These are phyloP conservation scores for Adansonia grandidieri DNA, from an alignment of 441 rosid genomes.

Conservation along the genomic window DNA sequence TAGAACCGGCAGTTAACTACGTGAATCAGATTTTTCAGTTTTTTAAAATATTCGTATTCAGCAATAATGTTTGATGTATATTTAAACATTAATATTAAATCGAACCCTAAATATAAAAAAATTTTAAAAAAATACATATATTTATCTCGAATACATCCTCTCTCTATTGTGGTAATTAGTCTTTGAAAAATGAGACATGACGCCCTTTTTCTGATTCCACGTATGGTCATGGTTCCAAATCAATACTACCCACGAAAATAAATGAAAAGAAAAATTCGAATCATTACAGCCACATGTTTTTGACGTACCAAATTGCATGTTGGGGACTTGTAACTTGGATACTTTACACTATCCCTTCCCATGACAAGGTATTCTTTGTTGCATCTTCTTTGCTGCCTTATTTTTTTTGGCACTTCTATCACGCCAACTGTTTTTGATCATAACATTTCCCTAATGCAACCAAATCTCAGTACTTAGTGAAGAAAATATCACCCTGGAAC, in stretches of 20 bases:
- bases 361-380: constrained; percentile 22
- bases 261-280: constrained; percentile 6
- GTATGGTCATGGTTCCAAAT: background rate
- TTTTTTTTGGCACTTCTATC: constrained; percentile 1
- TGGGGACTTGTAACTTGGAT: constrained; percentile 6
- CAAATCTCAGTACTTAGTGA: constrained; percentile 2
- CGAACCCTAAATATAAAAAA: too few relatives aligned
- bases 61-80: too few relatives aligned
- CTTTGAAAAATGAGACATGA: background rate
- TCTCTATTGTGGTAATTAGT: too few relatives aligned
- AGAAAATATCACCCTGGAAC: background rate
- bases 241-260: background rate
- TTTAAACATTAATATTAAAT: too few relatives aligned
- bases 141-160: too few relatives aligned
- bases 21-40: too few relatives aligned
- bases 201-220: constrained; percentile 12
- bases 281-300: constrained; percentile 8
- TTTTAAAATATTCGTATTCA: too few relatives aligned
- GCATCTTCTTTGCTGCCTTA: constrained; percentile 10
- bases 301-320: constrained; percentile 1
- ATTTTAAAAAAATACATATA: too few relatives aligned
- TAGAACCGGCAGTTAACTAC: too few relatives aligned
- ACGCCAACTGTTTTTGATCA: constrained; percentile 3
- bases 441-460: background rate
- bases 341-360: background rate